Percentiles rank a stretch among this genome's conserved stretches.
Conservation (phyloP, 1,284 basidiomycete species). For the Leccinum fuscescens region DNA sequence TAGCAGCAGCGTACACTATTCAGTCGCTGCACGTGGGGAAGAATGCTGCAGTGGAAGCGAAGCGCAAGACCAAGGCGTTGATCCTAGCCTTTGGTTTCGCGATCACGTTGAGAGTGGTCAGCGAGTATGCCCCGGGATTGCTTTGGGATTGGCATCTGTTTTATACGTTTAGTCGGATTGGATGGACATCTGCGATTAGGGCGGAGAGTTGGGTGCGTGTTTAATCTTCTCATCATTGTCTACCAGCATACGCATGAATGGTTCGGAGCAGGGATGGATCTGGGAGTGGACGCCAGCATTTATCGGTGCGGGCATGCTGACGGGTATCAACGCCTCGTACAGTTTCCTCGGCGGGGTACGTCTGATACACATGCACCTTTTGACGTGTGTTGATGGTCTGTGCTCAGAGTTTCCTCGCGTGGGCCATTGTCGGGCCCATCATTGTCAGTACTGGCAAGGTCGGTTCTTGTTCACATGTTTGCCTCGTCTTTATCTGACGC, state of each 20-base stretch:
- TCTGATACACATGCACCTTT: neutral
- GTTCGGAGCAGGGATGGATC: slow-evolving; percentile 36
- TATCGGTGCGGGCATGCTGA: slow-evolving; percentile 66
- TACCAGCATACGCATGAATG: slow-evolving; percentile 19
- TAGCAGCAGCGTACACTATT: slow-evolving; percentile 69
- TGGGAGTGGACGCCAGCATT: slow-evolving; percentile 55
- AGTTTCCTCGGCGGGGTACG: slow-evolving; percentile 51
- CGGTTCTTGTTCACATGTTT: neutral
- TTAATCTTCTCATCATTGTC: slow-evolving; percentile 5
- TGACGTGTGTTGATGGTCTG: neutral
- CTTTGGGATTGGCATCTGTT: slow-evolving; percentile 6
- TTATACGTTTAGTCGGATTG: slow-evolving; percentile 37
- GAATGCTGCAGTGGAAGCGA: slow-evolving; percentile 49
- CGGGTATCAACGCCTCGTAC: slow-evolving; percentile 63
- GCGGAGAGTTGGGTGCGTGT: slow-evolving; percentile 41
- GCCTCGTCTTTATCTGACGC: neutral
- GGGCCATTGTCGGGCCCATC: slow-evolving; percentile 64
- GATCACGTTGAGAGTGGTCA: slow-evolving; percentile 57
- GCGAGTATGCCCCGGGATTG: slow-evolving; percentile 57
- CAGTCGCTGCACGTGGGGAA: slow-evolving; percentile 59
- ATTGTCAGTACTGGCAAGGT: slow-evolving; percentile 48
- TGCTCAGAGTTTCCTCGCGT: slow-evolving; percentile 56
- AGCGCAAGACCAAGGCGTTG: slow-evolving; percentile 54
- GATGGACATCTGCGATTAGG: slow-evolving; percentile 60
- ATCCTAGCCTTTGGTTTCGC: slow-evolving; percentile 34